A percentile compares a stretch with the other conserved stretches of the same genome.
These are phyloP conservation scores for Aspergillus hiratsukae DNA, from an alignment of 2,329 filamentous ascomycete species.

Conservation along the genomic window DNA sequence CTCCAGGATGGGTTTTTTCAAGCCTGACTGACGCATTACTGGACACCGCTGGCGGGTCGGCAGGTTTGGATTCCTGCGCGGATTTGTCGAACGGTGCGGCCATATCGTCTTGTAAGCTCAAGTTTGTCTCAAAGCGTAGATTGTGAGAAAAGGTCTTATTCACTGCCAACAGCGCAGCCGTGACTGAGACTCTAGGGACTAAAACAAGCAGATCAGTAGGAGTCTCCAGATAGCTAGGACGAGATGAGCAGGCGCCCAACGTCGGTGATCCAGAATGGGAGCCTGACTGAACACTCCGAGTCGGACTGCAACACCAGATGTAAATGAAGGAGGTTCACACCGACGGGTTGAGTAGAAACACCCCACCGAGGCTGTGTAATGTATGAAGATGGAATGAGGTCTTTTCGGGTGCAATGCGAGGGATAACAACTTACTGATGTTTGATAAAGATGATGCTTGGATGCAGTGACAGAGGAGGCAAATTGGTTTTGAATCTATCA, in stretches of 20 bases:
- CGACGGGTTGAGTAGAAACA: neutral
- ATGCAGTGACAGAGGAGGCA: neutral
- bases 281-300: neutral
- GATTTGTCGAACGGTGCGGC: slow-evolving; percentile 28
- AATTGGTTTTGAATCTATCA: neutral
- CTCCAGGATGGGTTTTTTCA: slow-evolving; percentile 65
- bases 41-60: slow-evolving; percentile 45
- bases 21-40: slow-evolving; percentile 63
- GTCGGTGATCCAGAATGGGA: neutral
- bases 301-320: neutral
- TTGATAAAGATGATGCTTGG: neutral
- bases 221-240: neutral
- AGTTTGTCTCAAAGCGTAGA: slow-evolving; percentile 13
- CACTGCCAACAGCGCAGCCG: neutral
- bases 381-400: neutral
- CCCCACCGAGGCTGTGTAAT: neutral
- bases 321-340: neutral
- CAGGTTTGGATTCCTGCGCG: slow-evolving; percentile 26
- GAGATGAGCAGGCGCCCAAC: neutral
- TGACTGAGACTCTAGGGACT: neutral
- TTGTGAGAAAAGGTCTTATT: slow-evolving; percentile 12
- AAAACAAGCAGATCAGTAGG: neutral
- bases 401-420: too few species aligned
- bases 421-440: neutral
- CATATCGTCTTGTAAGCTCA: slow-evolving; percentile 40